Conservation (phyloP, 1,139 yeast genomes). For the Trichomonascaceae sp. region DNA sequence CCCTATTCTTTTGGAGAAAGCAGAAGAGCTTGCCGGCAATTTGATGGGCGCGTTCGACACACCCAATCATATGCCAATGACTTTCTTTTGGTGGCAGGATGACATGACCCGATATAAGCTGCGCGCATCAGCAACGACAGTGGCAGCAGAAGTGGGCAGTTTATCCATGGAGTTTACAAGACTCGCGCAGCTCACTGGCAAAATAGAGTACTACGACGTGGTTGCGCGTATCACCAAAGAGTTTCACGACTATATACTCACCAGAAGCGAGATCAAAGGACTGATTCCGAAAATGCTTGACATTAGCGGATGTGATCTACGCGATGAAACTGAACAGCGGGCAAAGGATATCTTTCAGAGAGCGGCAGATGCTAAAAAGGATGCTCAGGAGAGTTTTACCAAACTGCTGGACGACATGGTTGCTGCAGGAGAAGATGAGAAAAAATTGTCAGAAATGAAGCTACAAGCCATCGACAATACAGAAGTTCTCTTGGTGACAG, state of each 20-base stretch:
- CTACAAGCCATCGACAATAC: too few species aligned
- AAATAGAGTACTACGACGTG: slow-evolving; percentile 35
- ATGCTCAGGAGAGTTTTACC: not conserved
- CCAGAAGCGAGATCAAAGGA: slow-evolving; percentile 25
- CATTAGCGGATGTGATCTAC: slow-evolving; percentile 34
- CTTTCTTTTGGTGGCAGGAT: slow-evolving; percentile 49
- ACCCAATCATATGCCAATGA: slow-evolving; percentile 52
- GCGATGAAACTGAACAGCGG: not conserved
- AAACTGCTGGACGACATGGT: not conserved
- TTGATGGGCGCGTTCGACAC: slow-evolving; percentile 59
- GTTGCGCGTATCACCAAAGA: slow-evolving; percentile 33
- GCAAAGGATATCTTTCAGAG: slow-evolving; percentile 1
- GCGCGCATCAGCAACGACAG: slow-evolving; percentile 27
- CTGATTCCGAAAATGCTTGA: slow-evolving; percentile 34
- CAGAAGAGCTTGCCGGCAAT: slow-evolving; percentile 52
- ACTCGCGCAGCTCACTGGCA: slow-evolving; percentile 53
- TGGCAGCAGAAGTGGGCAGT: slow-evolving; percentile 58
- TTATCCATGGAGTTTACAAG: slow-evolving; percentile 58
- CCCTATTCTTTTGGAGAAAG: slow-evolving; percentile 37
- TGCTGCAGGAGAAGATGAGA: not conserved
- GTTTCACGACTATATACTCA: slow-evolving; percentile 23
- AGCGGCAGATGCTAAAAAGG: slow-evolving; percentile 1
- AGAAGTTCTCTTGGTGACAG: not conserved
- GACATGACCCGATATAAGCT: slow-evolving; percentile 18
- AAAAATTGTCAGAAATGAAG: too few species aligned